Base-by-base conservation (phyloP, 768 basidiomycete genomes). In the Hortiboletus flavorubellus region DNA sequence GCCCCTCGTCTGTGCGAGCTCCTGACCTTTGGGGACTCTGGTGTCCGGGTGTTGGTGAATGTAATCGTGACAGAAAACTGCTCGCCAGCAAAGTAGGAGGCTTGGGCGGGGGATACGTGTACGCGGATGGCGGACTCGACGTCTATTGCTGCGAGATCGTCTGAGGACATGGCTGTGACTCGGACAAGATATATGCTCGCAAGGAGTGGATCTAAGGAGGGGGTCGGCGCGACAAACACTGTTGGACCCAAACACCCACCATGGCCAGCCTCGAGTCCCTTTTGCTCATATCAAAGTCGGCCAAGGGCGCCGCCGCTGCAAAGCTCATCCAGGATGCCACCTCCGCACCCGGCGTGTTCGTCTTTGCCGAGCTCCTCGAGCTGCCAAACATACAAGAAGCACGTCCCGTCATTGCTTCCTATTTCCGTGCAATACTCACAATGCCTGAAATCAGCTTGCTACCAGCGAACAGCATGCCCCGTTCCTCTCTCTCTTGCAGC, bases 81-180 rank as follows among this genome's bases (percentile, higher is more conserved):
- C 71, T 98, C 95, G 53, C 95, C 95, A 0, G 95, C 92, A 69
- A 95, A 98, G 73, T 89, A 98, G 0, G 93, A 91, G 0, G 91
- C 88, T 58, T 93, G 89, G 0, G 89, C 79, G 2, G 95, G 95
- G 0, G 81, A 80, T 21, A 90, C 86, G 29, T 83, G 79, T 38
- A 91, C 84, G 37, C 86, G 84, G 5, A 91, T 78, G 41, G 78
- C 77, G 14, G 80, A 75, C 48, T 82, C 82, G 45, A 62, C 30
- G 56, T 62, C 66, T 31, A 34, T 47, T 6, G 56, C 34, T 10
- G 54, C 12, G 51, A 51, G 52, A 39, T 62, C 59, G 52, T 62
- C 58, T 8, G 21, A 14, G 16, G 65, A 65, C 68, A 67, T 68
- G 53, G 1, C 23, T 15, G 30, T 9, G 15, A 30, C 41, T 12